phyloP scores from a whole-genome alignment of 169 alveolate genomes.

The Plasmodium inui region DNA sequence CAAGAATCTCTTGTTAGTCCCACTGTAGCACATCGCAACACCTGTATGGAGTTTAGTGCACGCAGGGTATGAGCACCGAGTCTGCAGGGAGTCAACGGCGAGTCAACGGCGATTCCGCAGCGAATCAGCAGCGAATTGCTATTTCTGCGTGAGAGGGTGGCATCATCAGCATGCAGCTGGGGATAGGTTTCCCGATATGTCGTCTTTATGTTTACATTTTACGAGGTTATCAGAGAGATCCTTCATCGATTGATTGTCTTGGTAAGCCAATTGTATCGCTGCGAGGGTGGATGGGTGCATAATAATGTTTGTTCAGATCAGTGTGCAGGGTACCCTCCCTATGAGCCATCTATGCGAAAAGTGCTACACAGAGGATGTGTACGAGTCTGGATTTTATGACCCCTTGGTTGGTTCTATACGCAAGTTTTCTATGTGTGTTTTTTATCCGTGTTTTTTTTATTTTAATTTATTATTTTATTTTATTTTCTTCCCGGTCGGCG shows the following conservation, averaged over 20 bases:
- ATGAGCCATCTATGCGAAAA: not conserved
- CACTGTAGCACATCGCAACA: constrained; percentile 8
- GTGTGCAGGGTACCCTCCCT: not conserved
- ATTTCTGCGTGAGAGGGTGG: not conserved
- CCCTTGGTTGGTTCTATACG: not conserved
- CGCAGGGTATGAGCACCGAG: not conserved
- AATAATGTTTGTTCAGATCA: not conserved
- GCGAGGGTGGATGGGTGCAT: not conserved
- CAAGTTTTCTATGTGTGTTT: not conserved
- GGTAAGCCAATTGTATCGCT: constrained; percentile 56
- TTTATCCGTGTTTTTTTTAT: too few species aligned
- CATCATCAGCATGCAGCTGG: not conserved
- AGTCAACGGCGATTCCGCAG: too few species aligned
- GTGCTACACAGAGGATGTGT: not conserved
- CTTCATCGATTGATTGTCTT: not conserved
- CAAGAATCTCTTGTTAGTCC: not conserved
- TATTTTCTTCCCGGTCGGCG: not conserved
- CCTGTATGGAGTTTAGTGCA: constrained; percentile 10
- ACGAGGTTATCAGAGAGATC: constrained; percentile 23
- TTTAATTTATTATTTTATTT: too few species aligned
- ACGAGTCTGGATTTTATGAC: not conserved
- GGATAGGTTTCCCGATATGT: not conserved
- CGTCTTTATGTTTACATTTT: constrained; percentile 13
- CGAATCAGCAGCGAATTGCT: not conserved
- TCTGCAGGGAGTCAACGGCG: too few species aligned